Base-by-base conservation (phyloP, 768 basidiomycete species). In the Amanita thiersii region DNA sequence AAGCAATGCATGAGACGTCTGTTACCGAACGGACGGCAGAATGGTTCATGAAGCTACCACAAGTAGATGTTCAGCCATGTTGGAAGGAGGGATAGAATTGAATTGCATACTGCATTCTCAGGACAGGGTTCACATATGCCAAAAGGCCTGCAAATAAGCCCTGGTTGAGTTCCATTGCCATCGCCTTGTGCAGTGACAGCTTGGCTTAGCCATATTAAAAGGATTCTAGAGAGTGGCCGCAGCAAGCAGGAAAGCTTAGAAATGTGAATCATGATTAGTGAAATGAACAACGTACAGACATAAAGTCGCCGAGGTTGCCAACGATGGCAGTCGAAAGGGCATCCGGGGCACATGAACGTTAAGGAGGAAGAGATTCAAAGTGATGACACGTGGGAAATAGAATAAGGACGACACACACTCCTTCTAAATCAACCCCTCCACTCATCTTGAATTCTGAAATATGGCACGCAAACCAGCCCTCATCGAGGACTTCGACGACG, bases 11-110 rank as follows among this genome's bases (percentile, higher is more conserved):
- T 72, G 29, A 91, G 72, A 14, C 87, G 79, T 17, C 93, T 79
- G 61, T 93, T 93, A 39, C 93, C 93, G 56, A 91, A 94, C n/a
- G 93, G 92, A 55, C 87, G 80, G 62, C 92, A 97, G 60, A 86
- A 94, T 2, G 92, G 91, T 64, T 92, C 78, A 52, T 80, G 66
- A 24, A 87, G 66, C 90, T 93, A 41, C 39, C 36, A 18, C 29
- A 43, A 19, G 23, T 29, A 12, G 23, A 48, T 26, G 28, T 19
- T 35, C 34, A 43, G 39, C 29, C 40, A 33, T 28, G 19, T 28
- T 10, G n/a, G 29, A 15, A 19, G 9, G 14, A 30, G 17, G 18
- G n/a, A 37, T 37, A 24, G 46, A 23, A 3, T 4, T 20, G 49
- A 41, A 28, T 30, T n/a, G 66, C 75, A 39, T 52, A 85, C 82